Conservation (phyloP, 2,329 filamentous ascomycete genomes). For the Penicillium sp. region DNA sequence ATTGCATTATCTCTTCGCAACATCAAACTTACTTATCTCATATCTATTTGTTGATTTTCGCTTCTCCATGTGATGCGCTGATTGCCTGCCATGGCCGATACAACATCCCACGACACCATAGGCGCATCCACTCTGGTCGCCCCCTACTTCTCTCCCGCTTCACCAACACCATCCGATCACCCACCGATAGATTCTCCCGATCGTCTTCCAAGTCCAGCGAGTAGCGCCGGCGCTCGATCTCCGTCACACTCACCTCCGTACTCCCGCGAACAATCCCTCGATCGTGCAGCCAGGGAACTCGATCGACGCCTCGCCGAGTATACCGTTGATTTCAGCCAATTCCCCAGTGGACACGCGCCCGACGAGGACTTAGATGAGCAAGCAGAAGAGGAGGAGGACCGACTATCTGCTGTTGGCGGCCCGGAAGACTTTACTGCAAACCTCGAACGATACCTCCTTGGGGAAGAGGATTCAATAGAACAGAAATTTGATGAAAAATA, state of each 20-base stretch:
- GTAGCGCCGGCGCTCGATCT: conserved; percentile 18
- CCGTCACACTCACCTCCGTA: conserved; percentile 21
- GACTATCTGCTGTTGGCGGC: conserved; percentile 44
- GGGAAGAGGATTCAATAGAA: conserved; percentile 30
- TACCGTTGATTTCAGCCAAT: conserved; percentile 45
- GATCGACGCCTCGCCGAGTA: conserved; percentile 48
- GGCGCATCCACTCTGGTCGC: conserved; percentile 46
- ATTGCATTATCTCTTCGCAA: background rate
- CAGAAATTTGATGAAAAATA: conserved; percentile 17
- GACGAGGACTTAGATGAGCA: conserved; percentile 32
- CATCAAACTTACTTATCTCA: background rate
- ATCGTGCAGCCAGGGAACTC: conserved; percentile 37
- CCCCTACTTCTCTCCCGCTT: conserved; percentile 43
- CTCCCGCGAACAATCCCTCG: conserved; percentile 28
- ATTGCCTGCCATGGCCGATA: conserved; percentile 40
- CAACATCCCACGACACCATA: conserved; percentile 48
- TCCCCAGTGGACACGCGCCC: conserved; percentile 35
- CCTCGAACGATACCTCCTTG: conserved; percentile 46
- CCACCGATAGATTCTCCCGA: conserved; percentile 29
- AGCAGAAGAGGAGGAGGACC: conserved; percentile 24
- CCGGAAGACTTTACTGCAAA: conserved; percentile 50
- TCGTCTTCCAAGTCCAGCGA: conserved; percentile 29
- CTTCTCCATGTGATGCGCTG: conserved; percentile 7
- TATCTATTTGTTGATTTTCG: background rate
- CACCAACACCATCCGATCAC: conserved; percentile 33